These are phyloP conservation scores for Cyclotella cryptica DNA, from an alignment of 108 stramenopile genomes.

Conservation along the genomic window DNA sequence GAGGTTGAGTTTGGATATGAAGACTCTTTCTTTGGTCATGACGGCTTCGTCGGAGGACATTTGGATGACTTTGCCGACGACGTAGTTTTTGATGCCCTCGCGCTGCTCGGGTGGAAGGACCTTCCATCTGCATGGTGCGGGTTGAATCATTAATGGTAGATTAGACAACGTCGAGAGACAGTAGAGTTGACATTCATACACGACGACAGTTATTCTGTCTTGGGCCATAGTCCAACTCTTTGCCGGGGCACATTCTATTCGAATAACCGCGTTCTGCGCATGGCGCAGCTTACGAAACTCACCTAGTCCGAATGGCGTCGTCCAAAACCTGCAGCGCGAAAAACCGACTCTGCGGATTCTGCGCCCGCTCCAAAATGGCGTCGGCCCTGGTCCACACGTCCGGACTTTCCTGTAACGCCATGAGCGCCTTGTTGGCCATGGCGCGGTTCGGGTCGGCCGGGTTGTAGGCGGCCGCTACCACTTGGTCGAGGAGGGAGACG, in stretches of 20 bases:
- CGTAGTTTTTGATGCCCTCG: slow-evolving; percentile 97
- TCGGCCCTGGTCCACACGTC: slow-evolving; percentile 89
- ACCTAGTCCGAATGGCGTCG: slow-evolving; percentile 89
- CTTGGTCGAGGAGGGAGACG: slow-evolving; percentile 82
- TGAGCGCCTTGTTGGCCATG: slow-evolving; percentile 87
- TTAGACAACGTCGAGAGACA: background rate
- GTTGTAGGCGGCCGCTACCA: slow-evolving; percentile 84
- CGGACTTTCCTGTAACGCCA: slow-evolving; percentile 88
- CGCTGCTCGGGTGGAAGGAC: slow-evolving; percentile 90
- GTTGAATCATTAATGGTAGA: background rate
- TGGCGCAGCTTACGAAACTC: slow-evolving; percentile 24
- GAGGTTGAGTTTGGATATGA: slow-evolving; percentile 92
- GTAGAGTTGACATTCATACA: too few relatives aligned
- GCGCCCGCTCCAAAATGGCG: slow-evolving; percentile 83
- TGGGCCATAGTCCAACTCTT: too few relatives aligned
- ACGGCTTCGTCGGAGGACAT: slow-evolving; percentile 81
- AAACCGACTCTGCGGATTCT: slow-evolving; percentile 85
- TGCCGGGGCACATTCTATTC: background rate
- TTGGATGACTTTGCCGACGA: slow-evolving; percentile 95
- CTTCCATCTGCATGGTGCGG: slow-evolving; percentile 76
- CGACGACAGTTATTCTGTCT: too few relatives aligned
- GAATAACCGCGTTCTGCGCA: background rate
- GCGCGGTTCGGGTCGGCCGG: slow-evolving; percentile 83
- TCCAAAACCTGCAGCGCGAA: slow-evolving; percentile 91
- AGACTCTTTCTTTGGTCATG: slow-evolving; percentile 67